Conservation (phyloP, 2,329 filamentous ascomycete genomes). For the Fusarium pilosicola region DNA sequence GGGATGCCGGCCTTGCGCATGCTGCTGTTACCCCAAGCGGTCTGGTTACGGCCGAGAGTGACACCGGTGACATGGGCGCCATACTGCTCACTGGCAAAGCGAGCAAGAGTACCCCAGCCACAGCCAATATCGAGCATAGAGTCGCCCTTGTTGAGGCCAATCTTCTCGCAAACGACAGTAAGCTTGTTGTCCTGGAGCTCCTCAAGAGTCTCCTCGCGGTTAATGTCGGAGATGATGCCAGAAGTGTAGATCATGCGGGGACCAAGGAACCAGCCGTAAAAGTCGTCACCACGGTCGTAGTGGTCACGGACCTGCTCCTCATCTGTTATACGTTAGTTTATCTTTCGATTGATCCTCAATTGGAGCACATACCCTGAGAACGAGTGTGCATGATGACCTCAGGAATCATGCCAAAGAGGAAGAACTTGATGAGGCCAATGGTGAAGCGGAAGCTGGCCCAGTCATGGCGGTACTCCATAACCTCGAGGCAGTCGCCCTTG, state of each 20-base stretch:
- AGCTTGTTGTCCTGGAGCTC: conserved; percentile 98
- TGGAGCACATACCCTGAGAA: conserved; percentile 69
- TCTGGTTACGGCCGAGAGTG: conserved; percentile 95
- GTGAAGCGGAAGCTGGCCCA: conserved; percentile 97
- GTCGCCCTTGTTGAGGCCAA: conserved; percentile 83
- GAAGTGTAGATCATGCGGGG: conserved; percentile 99
- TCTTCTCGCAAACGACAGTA: conserved; percentile 94
- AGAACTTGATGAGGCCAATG: conserved; percentile 83
- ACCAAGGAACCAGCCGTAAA: conserved; percentile 98
- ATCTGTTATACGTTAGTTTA: conserved; percentile 53
- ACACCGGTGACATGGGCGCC: conserved; percentile 87
- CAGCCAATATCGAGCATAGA: conserved; percentile 93
- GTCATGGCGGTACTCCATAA: conserved; percentile 94
- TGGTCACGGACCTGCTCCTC: conserved; percentile 98
- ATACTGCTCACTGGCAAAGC: conserved; percentile 93
- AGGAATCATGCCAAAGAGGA: conserved; percentile 86
- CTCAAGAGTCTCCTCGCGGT: conserved; percentile 89
- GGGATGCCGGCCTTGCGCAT: conserved; percentile 83
- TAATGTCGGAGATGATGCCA: conserved; percentile 89
- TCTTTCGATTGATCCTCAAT: neutral
- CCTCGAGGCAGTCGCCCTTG: conserved; percentile 90
- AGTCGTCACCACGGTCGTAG: conserved; percentile 98
- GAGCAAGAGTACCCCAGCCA: conserved; percentile 96
- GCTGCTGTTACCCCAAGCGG: conserved; percentile 93
- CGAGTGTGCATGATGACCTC: conserved; percentile 94